Evolutionary conservation across 352 stramenopile genomes (phyloP), one percentile per base, ranked within the genome.

Genomic region (Pythium dissotocum): DNA sequence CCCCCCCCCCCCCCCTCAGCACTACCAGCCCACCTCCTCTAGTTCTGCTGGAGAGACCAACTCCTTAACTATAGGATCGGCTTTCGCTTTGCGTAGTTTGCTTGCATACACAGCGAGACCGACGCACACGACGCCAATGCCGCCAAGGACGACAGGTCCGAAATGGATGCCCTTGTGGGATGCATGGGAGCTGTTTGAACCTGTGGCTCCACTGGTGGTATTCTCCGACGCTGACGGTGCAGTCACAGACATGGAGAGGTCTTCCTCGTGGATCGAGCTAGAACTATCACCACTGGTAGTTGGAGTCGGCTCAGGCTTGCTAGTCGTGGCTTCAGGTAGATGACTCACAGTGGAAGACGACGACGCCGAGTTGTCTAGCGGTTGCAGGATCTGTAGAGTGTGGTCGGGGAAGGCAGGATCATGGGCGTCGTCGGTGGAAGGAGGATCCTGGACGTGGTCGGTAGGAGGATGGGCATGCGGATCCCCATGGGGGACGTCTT

Each of bases 1-100:
- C 89, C 89, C 65, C 80, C n/a, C n/a, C n/a, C n/a, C n/a, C n/a
- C 21, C 21, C 21, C 21, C 21, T 24, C 21, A 24, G 21, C 21
- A 24, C 21, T 24, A 24, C 21, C 21, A 24, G 21, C 21, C 21
- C 21, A 24, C 21, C 21, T 24, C 21, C 21, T 24, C 21, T 24
- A 24, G 21, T 24, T 24, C 21, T 24, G 21, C 21, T 24, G 21
- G 21, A 24, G 21, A 24, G 21, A 24, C 21, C 21, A 24, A 24
- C 21, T 24, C 21, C 21, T 24, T 24, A 24, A 24, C 21, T 24
- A 24, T 24, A 24, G 21, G 21, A n/a, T 48, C 12, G 4, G 40
- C 12, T 16, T 48, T 48, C 6, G 16, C 40, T 48, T 16, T 48
- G 6, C 40, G 6, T 12, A 21, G 4, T 12, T 48, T 48, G 40